These are phyloP conservation scores for Termitomyces sp. DNA, from an alignment of 768 basidiomycete species.

Conservation along the genomic window DNA sequence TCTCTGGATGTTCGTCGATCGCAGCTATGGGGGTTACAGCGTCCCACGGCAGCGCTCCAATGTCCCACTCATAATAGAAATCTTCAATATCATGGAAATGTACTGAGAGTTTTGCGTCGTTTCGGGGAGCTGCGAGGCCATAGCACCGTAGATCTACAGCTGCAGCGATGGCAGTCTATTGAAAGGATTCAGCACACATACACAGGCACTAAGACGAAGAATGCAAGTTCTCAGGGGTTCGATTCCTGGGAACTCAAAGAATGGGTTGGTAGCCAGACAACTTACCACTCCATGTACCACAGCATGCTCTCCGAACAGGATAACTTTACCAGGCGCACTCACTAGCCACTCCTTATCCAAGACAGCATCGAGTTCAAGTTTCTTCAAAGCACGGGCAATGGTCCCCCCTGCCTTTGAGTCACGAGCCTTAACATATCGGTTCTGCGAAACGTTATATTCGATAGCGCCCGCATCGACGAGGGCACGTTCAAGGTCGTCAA, in stretches of 20 bases:
- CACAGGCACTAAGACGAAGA: constrained; percentile 5
- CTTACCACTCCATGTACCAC: constrained; percentile 95
- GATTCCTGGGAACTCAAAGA: background rate
- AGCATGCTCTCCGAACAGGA: constrained; percentile 97
- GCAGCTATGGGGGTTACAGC: constrained; percentile 48
- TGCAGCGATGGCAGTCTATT: constrained; percentile 88
- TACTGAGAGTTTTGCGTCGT: constrained; percentile 68
- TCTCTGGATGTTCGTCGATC: constrained; percentile 52
- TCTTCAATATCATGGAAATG: constrained; percentile 75
- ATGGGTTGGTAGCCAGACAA: constrained; percentile 15
- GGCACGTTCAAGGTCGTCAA: constrained; percentile 93
- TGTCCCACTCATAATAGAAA: constrained; percentile 78
- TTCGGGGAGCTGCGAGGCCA: constrained; percentile 70
- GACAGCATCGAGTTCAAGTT: constrained; percentile 39
- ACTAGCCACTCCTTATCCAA: constrained; percentile 67
- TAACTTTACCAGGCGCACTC: constrained; percentile 96
- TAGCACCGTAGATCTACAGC: constrained; percentile 95
- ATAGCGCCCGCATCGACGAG: constrained; percentile 91
- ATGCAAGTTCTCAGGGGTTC: constrained; percentile 3
- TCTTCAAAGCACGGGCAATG: constrained; percentile 60
- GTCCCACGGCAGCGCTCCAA: constrained; percentile 76
- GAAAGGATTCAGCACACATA: constrained; percentile 9
- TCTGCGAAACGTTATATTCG: constrained; percentile 45
- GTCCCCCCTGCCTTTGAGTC: constrained; percentile 30
- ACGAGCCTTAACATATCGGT: constrained; percentile 36